Evolutionary conservation across 208 protist species (phyloP), one percentile per base, ranked within the genome.

Genomic region (Strigomonas culicis): DNA sequence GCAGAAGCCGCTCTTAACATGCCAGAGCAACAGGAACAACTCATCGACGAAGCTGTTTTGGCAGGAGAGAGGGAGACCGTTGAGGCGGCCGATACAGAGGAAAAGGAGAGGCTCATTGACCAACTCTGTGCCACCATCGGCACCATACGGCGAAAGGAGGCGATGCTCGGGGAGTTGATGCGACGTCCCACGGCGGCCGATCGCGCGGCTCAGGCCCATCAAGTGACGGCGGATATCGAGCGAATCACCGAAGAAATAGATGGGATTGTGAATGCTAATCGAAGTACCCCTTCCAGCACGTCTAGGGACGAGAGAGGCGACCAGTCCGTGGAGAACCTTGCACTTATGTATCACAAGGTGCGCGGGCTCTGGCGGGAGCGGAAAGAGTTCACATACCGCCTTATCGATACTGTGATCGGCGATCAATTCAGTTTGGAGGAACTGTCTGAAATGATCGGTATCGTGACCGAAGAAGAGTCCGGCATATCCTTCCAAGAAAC

Each of bases 281-380:
- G 21, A 1, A 22, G 49, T 11, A 24, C 32, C 22, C 13, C 53
- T 13, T 34, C 27, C 22, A 24, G 10, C 15, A 22, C 41, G 21
- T n/a, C 36, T 10, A 61, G 63, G 13, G 47, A 27, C 2, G 60
- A 61, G 11, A 39, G 7, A 39, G 66, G 58, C 31, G 34, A 47
- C 17, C 27, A 22, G n/a, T 55, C 72, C 0, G 47, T n/a, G 8
- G 66, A 71, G 19, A 61, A 70, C 11, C 63, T 66, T 10, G 71
- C 78, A 28, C 28, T 30, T 22, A 71, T 70, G 0, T 91, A 92
- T 65, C 80, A 88, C 24, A 56, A 44, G 49, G 69, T 84, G 30
- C 75, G 85, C 27, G 61, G 66, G n/a, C 59, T 84, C 21, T 95
- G 88, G 88, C 58, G 41, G 56, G 79, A 91, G 56, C 70, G 88